A percentile compares a stretch with the other conserved stretches of the same genome.
Evolutionary conservation across 2,329 filamentous ascomycete species (phyloP).

Genomic region (Dothidotthia symphoricarpi): DNA sequence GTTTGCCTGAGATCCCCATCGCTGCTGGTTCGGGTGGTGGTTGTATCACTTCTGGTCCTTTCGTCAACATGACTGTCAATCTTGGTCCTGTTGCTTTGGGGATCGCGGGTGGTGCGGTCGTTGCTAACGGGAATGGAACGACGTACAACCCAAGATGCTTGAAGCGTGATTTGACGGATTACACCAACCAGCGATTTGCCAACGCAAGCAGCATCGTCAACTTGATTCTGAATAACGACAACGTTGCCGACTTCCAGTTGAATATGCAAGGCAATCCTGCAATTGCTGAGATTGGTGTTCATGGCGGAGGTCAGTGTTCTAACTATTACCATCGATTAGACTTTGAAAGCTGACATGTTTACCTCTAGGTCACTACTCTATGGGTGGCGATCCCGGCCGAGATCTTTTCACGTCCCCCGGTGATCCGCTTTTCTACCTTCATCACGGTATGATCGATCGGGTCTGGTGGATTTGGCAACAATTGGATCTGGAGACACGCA

Average conservation of each 20-base stretch:
- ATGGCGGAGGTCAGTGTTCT: constrained; percentile 25
- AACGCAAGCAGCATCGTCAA: constrained; percentile 23
- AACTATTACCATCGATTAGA: constrained; percentile 7
- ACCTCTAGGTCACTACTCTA: constrained; percentile 46
- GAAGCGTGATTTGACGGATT: constrained; percentile 24
- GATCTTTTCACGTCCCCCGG: constrained; percentile 29
- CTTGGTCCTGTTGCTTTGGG: constrained; percentile 15
- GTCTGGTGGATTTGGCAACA: constrained; percentile 45
- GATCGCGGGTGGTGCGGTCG: constrained; percentile 18
- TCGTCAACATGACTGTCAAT: constrained; percentile 43
- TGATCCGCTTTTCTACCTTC: constrained; percentile 48
- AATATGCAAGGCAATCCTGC: constrained; percentile 32
- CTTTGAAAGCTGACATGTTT: constrained; percentile 40
- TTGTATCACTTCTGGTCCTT: constrained; percentile 54
- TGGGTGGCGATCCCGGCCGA: constrained; percentile 44
- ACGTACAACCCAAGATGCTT: constrained; percentile 29
- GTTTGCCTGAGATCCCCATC: constrained; percentile 31
- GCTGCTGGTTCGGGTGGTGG: constrained; percentile 56
- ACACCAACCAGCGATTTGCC: constrained; percentile 23
- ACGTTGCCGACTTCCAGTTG: constrained; percentile 32
- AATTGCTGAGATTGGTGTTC: constrained; percentile 27
- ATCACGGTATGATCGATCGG: constrained; percentile 48
- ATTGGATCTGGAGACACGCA: constrained; percentile 40
- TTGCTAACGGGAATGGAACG: constrained; percentile 26
- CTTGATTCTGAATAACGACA: constrained; percentile 21